Evolutionary conservation across 1,284 basidiomycete genomes (phyloP), one percentile per base, ranked within the genome.

Genomic region (Xanthoconium separans): DNA sequence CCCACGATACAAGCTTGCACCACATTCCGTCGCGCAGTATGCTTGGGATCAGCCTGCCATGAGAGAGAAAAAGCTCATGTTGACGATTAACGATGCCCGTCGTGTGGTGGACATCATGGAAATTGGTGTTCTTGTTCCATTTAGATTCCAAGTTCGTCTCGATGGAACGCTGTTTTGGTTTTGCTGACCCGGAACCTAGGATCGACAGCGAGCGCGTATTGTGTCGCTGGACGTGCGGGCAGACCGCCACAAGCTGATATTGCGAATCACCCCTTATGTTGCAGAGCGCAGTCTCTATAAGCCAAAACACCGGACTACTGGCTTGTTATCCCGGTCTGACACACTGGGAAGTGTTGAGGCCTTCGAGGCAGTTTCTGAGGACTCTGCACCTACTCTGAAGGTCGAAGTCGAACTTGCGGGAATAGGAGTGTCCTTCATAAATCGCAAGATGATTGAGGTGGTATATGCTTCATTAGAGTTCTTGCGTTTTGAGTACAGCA

Each of bases 41-140:
- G 90, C 95, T 7, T 99, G 97, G 97, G 97, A 99, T 69, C 87
- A 83, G 59, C 97, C 97, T 1, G 92, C 95, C 10, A 85, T 87
- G 3, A 76, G 77, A 51, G 87, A 91, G 64, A 99, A 98, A 75
- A 87, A 86, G 61, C 78, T 99, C 40, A 73, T 84, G 49, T 75
- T 99, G 15, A 73, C 73, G 15, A 81, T 87, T 51, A 86, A 87
- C 44, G 80, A 81, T 16, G 75, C 82, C 44, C 82, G 84, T n/a
- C 82, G 93, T 39, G 75, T 82, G 24, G 78, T 99, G 51, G 97
- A 99, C 67, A 88, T 98, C 56, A 89, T 98, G 84, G 97, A 98
- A 71, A 99, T 99, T 43, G 97, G 97, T 45, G 85, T 92, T 57
- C 81, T 98, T 37, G 74, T 94, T 13, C 97, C 97, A 0, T 95